Conservation (phyloP, 75 land plant genomes). For the Cunninghamia lanceolata region DNA sequence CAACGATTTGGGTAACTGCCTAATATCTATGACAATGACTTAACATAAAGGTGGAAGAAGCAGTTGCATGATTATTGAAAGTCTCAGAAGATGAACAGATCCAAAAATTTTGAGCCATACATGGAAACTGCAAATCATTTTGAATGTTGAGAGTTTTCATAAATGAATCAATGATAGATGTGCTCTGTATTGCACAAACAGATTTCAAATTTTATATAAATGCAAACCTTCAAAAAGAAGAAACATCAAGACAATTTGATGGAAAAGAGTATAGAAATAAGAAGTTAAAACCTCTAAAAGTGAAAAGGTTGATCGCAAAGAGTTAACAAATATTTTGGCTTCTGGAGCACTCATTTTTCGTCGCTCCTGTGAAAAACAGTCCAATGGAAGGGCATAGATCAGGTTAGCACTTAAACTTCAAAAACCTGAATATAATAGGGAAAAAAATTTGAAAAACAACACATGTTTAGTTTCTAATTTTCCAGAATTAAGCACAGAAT, state of each 20-base stretch:
- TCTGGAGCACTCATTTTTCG: slow-evolving; percentile 69
- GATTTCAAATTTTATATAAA: neutral
- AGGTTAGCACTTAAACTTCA: neutral
- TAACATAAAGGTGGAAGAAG: neutral
- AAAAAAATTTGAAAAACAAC: neutral
- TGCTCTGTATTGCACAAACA: neutral
- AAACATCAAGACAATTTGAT: neutral
- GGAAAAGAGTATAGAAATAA: neutral
- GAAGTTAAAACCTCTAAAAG: slow-evolving; percentile 1
- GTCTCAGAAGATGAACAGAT: too few relatives aligned
- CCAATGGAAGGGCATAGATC: neutral
- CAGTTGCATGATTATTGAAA: neutral
- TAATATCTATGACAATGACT: neutral
- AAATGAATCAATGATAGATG: neutral
- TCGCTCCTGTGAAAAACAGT: slow-evolving; percentile 63
- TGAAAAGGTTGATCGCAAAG: slow-evolving; percentile 72
- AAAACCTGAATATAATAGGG: neutral
- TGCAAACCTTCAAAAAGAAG: neutral
- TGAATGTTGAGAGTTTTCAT: neutral
- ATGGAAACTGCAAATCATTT: neutral
- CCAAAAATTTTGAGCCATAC: too few relatives aligned
- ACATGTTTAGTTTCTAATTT: neutral
- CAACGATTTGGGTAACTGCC: neutral
- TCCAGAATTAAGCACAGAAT: neutral
- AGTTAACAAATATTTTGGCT: slow-evolving; percentile 61